These are phyloP conservation scores for Trametes coccinea DNA, from an alignment of 768 basidiomycete genomes.

Conservation along the genomic window DNA sequence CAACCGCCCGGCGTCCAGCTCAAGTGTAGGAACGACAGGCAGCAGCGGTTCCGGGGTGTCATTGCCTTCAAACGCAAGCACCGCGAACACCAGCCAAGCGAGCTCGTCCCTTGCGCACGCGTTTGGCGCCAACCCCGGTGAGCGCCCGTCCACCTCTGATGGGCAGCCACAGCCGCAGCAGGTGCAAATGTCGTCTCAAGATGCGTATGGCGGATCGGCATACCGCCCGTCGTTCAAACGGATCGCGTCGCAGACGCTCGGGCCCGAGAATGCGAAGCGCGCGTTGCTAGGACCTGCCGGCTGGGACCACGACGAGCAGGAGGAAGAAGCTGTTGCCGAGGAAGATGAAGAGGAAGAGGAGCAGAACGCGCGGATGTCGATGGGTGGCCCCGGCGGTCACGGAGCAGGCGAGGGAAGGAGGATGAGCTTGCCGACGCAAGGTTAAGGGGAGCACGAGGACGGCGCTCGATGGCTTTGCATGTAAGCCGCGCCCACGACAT, in stretches of 20 bases:
- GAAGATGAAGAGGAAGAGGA: slow-evolving; percentile 10
- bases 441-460: neutral
- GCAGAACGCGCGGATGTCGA: neutral
- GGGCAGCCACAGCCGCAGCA: slow-evolving; percentile 5
- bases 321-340: slow-evolving; percentile 18
- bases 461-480: neutral
- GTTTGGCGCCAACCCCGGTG: slow-evolving; percentile 8
- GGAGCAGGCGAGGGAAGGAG: neutral
- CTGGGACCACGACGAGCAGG: slow-evolving; percentile 34
- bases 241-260: slow-evolving; percentile 72
- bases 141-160: slow-evolving; percentile 3
- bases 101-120: slow-evolving; percentile 27
- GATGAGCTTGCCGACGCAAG: slow-evolving; percentile 9
- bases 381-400: neutral
- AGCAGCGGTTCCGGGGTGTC: slow-evolving; percentile 8
- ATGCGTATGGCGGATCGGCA: slow-evolving; percentile 8
- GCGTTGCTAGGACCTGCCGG: slow-evolving; percentile 40
- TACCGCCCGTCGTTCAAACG: slow-evolving; percentile 70
- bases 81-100: slow-evolving; percentile 34
- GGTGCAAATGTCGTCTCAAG: neutral
- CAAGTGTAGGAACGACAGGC: slow-evolving; percentile 26
- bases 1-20: slow-evolving; percentile 40
- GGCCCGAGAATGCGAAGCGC: slow-evolving; percentile 56
- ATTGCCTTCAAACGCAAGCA: slow-evolving; percentile 31
- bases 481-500: neutral